Conservation (phyloP, 2,329 filamentous ascomycete genomes). For the Sphaerulina populicola region DNA sequence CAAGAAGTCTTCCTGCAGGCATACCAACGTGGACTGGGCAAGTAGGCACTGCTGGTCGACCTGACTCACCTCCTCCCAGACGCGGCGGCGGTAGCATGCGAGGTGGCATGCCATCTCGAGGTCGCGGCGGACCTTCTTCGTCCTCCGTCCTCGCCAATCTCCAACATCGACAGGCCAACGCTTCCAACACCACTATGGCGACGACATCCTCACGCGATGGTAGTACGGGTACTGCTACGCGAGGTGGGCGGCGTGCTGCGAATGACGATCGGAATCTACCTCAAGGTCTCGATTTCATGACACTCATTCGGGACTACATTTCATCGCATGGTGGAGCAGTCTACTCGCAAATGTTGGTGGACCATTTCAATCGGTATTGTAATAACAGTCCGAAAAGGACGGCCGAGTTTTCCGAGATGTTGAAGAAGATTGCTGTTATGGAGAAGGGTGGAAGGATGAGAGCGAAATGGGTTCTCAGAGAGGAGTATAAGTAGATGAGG, state of each 20-base stretch:
- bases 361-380: conserved; percentile 81
- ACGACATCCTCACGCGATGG: conserved; percentile 12
- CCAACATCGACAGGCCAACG: conserved; percentile 34
- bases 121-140: conserved; percentile 34
- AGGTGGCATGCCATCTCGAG: conserved; percentile 21
- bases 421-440: conserved; percentile 67
- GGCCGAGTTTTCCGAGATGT: conserved; percentile 71
- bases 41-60: conserved; percentile 67
- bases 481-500: conserved; percentile 39
- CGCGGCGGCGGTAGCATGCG: conserved; percentile 34
- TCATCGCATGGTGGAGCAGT: conserved; percentile 67
- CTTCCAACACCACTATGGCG: conserved; percentile 15
- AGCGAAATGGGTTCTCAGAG: conserved; percentile 52
- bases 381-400: conserved; percentile 58
- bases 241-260: not conserved
- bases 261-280: conserved; percentile 3
- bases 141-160: conserved; percentile 39
- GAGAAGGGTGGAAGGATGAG: conserved; percentile 47
- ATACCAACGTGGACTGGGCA: conserved; percentile 91
- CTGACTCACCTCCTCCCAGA: conserved; percentile 47
- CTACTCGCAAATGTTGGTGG: conserved; percentile 75
- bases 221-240: conserved; percentile 22
- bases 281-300: conserved; percentile 40
- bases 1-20: conserved; percentile 65
- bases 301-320: conserved; percentile 67